Evolutionary conservation across 129 eudicot genomes (phyloP).

Genomic region (Dittrichia graveolens): DNA sequence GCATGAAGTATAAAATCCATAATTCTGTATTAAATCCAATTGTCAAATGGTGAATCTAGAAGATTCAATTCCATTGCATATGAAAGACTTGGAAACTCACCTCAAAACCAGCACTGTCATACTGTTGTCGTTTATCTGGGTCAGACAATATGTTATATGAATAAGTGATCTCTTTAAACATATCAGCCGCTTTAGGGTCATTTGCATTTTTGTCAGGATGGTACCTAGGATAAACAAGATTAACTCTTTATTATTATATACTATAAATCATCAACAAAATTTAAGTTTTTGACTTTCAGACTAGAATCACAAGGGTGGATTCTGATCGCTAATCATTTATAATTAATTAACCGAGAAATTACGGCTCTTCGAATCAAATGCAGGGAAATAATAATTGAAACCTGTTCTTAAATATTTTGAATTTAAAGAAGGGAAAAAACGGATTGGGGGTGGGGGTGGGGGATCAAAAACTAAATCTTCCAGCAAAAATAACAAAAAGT

Average conservation of each 20-base stretch:
- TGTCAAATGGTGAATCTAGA: not conserved
- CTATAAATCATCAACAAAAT: not conserved
- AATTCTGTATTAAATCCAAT: not conserved
- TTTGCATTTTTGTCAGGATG: conserved; percentile 94
- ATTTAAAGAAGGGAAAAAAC: too few species aligned
- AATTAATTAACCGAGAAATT: too few species aligned
- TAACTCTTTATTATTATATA: not conserved
- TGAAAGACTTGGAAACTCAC: too few species aligned
- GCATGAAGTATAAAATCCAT: not conserved
- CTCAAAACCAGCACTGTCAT: conserved; percentile 91
- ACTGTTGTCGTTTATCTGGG: conserved; percentile 82
- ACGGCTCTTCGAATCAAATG: too few species aligned
- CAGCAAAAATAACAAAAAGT: too few species aligned
- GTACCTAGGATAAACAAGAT: conserved; percentile 45
- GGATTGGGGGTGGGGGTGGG: too few species aligned
- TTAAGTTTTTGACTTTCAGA: too few species aligned
- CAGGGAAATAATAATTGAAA: too few species aligned
- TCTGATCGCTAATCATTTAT: too few species aligned
- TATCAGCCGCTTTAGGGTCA: conserved; percentile 76
- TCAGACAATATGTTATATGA: conserved; percentile 85
- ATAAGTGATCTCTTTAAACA: conserved; percentile 84
- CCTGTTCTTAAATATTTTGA: too few species aligned
- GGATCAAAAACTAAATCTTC: too few species aligned
- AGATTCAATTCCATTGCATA: not conserved
- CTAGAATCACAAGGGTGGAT: too few species aligned